These are phyloP conservation scores for Salmacisia buchloeana DNA, from an alignment of 1,284 basidiomycete species.

Conservation along the genomic window DNA sequence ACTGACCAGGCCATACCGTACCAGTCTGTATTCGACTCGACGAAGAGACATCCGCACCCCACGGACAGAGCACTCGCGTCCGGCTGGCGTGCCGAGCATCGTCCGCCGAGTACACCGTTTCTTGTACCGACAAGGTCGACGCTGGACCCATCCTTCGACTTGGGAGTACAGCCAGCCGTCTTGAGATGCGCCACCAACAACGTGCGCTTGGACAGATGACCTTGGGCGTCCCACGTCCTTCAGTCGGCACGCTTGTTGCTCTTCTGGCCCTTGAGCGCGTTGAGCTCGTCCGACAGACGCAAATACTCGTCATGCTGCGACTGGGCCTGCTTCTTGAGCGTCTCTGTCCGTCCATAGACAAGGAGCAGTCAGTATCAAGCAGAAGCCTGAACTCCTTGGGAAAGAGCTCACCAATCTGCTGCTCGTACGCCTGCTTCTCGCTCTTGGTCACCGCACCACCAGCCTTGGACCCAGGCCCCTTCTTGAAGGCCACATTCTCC, in stretches of 20 bases:
- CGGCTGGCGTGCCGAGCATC: too few relatives aligned
- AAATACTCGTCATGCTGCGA: conserved; percentile 49
- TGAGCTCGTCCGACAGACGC: conserved; percentile 46
- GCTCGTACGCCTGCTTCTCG: conserved; percentile 43
- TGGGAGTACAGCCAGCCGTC: too few relatives aligned
- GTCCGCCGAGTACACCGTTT: too few relatives aligned
- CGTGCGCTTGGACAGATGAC: too few relatives aligned
- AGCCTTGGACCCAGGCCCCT: conserved; percentile 52
- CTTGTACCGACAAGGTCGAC: too few relatives aligned
- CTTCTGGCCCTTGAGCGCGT: conserved; percentile 29
- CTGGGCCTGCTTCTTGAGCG: conserved; percentile 47
- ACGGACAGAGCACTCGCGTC: too few relatives aligned
- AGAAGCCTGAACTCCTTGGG: not conserved
- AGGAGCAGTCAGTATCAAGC: not conserved
- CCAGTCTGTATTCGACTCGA: too few relatives aligned
- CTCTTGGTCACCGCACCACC: not conserved
- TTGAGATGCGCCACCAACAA: too few relatives aligned
- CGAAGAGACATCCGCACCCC: too few relatives aligned
- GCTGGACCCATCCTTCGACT: too few relatives aligned
- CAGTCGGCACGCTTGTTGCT: conserved; percentile 30
- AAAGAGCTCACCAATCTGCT: conserved; percentile 26
- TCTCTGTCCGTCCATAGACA: conserved; percentile 22
- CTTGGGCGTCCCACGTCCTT: not conserved
- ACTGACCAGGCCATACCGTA: too few relatives aligned
- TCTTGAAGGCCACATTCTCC: conserved; percentile 74